phyloP scores from a whole-genome alignment of 441 rosid genomes.

The Manihot esculenta region DNA sequence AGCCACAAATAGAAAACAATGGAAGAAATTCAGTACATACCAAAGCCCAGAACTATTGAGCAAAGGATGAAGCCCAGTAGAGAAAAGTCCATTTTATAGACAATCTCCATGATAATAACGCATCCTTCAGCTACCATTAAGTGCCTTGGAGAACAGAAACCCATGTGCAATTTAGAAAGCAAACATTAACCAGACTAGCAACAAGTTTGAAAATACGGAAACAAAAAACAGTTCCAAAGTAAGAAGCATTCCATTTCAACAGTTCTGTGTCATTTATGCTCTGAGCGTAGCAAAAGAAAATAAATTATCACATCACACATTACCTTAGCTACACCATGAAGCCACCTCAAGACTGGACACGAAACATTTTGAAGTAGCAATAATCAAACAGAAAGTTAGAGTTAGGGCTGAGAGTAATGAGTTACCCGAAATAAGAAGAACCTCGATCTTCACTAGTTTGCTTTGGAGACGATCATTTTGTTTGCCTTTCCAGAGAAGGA shows the following conservation, averaged over 20 bases:
- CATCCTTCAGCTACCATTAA: slow-evolving; percentile 83
- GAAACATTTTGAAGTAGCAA: neutral
- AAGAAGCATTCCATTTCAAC: neutral
- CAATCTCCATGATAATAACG: slow-evolving; percentile 71
- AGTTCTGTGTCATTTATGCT: neutral
- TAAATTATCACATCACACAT: neutral
- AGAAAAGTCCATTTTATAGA: slow-evolving; percentile 84
- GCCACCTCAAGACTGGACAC: neutral
- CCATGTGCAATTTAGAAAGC: slow-evolving; percentile 81
- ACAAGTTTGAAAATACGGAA: neutral
- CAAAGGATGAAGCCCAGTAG: slow-evolving; percentile 74
- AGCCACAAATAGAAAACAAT: neutral
- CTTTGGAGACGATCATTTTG: slow-evolving; percentile 73
- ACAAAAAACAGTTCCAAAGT: neutral
- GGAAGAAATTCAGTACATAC: slow-evolving; percentile 33
- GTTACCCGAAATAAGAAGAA: slow-evolving; percentile 70
- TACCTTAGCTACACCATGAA: too few species aligned
- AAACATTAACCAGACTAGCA: neutral
- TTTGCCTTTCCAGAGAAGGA: neutral
- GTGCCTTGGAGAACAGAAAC: slow-evolving; percentile 97
- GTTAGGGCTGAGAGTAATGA: slow-evolving; percentile 14
- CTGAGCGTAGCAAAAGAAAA: neutral
- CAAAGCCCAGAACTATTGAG: slow-evolving; percentile 74
- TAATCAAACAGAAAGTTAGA: slow-evolving; percentile 26
- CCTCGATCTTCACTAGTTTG: slow-evolving; percentile 74